These are phyloP conservation scores for Cordyceps javanica DNA, from an alignment of 2,329 filamentous ascomycete species.

Conservation along the genomic window DNA sequence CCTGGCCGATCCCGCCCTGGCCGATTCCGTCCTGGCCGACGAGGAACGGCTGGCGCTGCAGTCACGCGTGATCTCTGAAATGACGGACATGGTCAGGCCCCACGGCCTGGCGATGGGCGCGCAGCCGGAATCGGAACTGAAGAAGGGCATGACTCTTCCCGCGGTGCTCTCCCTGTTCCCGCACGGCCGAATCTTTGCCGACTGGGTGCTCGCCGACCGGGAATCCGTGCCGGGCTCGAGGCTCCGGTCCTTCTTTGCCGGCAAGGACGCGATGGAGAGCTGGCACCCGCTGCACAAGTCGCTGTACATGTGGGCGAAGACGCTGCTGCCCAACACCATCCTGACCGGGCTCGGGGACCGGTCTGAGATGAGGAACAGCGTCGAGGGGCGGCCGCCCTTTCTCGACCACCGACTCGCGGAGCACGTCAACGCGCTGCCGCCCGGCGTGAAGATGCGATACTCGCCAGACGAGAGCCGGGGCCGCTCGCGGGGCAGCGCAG, in stretches of 20 bases:
- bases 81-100: not conserved
- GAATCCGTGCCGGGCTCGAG: conserved; percentile 11
- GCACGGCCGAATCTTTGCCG: not conserved
- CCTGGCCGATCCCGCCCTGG: too few species aligned
- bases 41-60: too few species aligned
- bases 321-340: conserved; percentile 21
- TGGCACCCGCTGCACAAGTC: conserved; percentile 26
- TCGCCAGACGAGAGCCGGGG: not conserved
- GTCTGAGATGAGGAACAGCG: conserved; percentile 30
- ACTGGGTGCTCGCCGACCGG: not conserved
- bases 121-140: not conserved
- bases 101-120: not conserved
- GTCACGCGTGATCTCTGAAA: not conserved
- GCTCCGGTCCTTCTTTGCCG: conserved; percentile 16
- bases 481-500: not conserved
- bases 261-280: conserved; percentile 17
- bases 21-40: not conserved
- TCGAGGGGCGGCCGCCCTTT: conserved; percentile 31
- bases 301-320: conserved; percentile 23
- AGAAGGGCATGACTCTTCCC: not conserved
- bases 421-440: conserved; percentile 25
- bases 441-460: conserved; percentile 23
- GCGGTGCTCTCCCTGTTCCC: not conserved
- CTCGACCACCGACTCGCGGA: conserved; percentile 28
- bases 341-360: conserved; percentile 27